Evolutionary conservation across 1,139 yeast genomes (phyloP), one percentile per base, ranked within the genome.

Genomic region (Debaryomyces udenii): DNA sequence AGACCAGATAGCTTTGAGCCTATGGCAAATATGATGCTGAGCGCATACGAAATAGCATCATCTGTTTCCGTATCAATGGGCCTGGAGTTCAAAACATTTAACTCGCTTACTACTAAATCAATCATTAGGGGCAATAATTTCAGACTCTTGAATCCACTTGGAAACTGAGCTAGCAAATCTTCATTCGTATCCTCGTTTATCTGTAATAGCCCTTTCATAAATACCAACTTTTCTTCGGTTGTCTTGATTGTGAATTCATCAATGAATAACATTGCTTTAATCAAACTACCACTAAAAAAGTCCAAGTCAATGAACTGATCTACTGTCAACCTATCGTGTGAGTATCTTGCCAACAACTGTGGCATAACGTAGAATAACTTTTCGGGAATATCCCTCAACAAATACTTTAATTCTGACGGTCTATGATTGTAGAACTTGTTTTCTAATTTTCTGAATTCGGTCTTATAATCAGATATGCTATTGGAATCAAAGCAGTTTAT

Each of bases 211-310:
- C 91, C 91, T 43, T 76, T 73, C 53, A 91, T 69, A 57, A 89
- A 90, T 0, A 81, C 71, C 28, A 78, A 62, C 53, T 85, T 86
- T 45, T 91, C 97, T 10, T 78, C 76, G 2, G 73, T 66, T 2
- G 83, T 65, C 50, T 87, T 85, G 1, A 96, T 88, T 6, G 91
- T 80, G 48, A 88, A 83, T 45, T 88, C 95, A 57, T 91, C 98
- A 37, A 93, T 63, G 54, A 86, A 85, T 62, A 86, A 80, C 71
- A 93, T 76, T 3, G 96, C 85, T 56, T 87, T 85, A 41, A 93
- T 82, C 39, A 91, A 67, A 41, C 93, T 87, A 46, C 91, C 94
- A 61, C 88, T 86, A 59, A 86, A 87, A 48, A 67, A 77, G 31
- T 75, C 80, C 15, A 80, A 78, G 31, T 69, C 74, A 9, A 74